These are phyloP conservation scores for Catharanthus roseus DNA, from an alignment of 257 asterid genomes.

Conservation along the genomic window DNA sequence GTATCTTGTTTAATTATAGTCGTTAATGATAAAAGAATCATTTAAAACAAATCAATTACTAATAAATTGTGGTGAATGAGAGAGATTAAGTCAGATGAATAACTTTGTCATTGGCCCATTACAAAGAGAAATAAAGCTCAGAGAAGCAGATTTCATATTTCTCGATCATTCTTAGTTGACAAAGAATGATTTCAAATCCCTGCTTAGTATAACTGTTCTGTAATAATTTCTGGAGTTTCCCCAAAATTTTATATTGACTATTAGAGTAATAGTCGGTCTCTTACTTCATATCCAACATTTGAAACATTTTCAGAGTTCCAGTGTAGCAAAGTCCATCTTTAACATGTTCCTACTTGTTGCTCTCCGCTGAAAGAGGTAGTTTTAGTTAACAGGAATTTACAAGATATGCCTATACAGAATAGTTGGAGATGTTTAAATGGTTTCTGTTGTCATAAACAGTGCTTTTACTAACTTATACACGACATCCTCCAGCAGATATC, in stretches of 20 bases:
- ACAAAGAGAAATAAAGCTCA: background rate
- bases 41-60: background rate
- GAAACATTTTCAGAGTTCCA: too few relatives aligned
- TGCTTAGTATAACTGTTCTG: background rate
- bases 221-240: background rate
- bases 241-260: background rate
- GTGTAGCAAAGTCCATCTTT: background rate
- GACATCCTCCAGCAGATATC: background rate
- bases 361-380: background rate
- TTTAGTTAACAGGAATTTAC: background rate
- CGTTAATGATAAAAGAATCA: background rate
- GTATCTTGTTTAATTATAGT: background rate
- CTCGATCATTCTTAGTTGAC: background rate
- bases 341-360: background rate
- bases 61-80: background rate
- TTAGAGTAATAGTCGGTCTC: background rate
- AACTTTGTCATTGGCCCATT: background rate
- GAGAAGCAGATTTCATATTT: background rate
- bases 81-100: background rate
- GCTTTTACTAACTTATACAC: background rate
- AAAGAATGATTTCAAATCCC: background rate
- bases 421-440: too few relatives aligned
- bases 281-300: background rate
- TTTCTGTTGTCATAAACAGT: background rate
- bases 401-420: background rate